Evolutionary conservation across 768 basidiomycete genomes (phyloP).

Genomic region (Suillus tomentosus): DNA sequence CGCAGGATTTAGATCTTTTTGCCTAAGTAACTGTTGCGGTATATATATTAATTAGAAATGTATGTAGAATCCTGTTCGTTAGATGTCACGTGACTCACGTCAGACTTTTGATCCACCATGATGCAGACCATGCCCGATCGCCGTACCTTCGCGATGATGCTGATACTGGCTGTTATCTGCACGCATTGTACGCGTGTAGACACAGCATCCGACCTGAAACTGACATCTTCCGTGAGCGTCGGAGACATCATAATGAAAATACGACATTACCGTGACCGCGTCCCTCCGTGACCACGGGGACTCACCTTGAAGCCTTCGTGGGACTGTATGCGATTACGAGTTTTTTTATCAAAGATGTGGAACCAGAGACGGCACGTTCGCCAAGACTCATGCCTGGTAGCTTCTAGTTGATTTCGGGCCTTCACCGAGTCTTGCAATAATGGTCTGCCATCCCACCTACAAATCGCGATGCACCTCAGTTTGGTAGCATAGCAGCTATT

Average conservation of each 20-base stretch:
- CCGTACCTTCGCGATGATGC: neutral
- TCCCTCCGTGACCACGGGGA: neutral
- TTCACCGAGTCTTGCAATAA: neutral
- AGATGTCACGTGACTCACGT: neutral
- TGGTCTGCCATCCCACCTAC: neutral
- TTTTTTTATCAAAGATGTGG: too few species aligned
- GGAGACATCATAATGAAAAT: conserved; percentile 1
- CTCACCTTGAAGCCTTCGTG: neutral
- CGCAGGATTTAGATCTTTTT: neutral
- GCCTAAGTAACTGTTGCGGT: neutral
- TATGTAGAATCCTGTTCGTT: neutral
- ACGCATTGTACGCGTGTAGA: neutral
- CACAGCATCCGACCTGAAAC: neutral
- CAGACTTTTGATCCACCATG: neutral
- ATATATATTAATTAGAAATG: neutral
- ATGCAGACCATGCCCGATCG: neutral
- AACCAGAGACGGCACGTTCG: neutral
- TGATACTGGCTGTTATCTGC: neutral
- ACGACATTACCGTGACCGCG: neutral
- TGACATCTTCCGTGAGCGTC: neutral
- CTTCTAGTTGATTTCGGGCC: neutral
- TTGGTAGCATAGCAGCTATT: neutral
- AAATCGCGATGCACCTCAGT: neutral
- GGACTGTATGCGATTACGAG: neutral
- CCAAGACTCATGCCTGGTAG: neutral